Conservation (phyloP, 2,329 filamentous ascomycete genomes). For the Scedosporium dehoogii region DNA sequence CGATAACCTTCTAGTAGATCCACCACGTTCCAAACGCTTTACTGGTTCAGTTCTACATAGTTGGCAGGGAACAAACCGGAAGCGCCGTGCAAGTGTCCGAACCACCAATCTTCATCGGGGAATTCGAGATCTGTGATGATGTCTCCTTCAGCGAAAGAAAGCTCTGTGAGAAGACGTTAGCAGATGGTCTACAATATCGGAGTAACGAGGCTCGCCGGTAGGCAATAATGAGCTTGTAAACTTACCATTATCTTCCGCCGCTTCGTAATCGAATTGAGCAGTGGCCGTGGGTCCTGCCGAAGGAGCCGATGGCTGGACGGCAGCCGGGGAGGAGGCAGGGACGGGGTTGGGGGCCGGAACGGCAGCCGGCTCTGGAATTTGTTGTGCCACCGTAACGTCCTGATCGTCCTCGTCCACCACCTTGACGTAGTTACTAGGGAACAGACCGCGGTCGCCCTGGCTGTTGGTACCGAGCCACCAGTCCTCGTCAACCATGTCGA, state of each 20-base stretch:
- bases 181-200: neutral
- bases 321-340: slow-evolving; percentile 29
- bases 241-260: slow-evolving; percentile 82
- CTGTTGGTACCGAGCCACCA: slow-evolving; percentile 97
- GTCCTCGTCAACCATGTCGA: slow-evolving; percentile 95
- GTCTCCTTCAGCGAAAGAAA: slow-evolving; percentile 82
- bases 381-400: slow-evolving; percentile 15
- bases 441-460: slow-evolving; percentile 75
- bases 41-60: slow-evolving; percentile 50
- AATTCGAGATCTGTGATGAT: slow-evolving; percentile 80
- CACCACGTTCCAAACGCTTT: slow-evolving; percentile 4
- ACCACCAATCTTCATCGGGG: slow-evolving; percentile 98
- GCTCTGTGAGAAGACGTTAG: slow-evolving; percentile 27
- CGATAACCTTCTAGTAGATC: neutral
- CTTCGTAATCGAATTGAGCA: slow-evolving; percentile 92
- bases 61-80: slow-evolving; percentile 76
- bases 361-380: slow-evolving; percentile 13
- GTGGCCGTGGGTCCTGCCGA: slow-evolving; percentile 57
- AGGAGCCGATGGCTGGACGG: slow-evolving; percentile 10
- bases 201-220: neutral
- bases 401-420: slow-evolving; percentile 55
- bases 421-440: slow-evolving; percentile 97
- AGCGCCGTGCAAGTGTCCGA: slow-evolving; percentile 71
- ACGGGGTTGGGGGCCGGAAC: slow-evolving; percentile 24
- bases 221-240: neutral